Base-by-base conservation (phyloP, 176 grass and related monocot species). In the Olyra latifolia region DNA sequence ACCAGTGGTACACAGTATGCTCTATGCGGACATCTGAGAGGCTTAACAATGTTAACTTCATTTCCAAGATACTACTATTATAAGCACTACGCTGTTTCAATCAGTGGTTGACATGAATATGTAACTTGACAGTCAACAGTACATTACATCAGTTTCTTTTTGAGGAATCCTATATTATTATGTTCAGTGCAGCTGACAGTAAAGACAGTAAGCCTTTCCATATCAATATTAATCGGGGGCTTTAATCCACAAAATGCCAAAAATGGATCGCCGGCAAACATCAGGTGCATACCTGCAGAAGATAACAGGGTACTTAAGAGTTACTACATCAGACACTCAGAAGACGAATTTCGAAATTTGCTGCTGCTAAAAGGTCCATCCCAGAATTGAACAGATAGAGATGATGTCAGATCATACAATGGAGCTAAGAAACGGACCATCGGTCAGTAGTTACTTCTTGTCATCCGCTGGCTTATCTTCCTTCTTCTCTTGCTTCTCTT, bases 401-500 rank as follows among this genome's bases (percentile, higher is more conserved):
- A 75, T 44, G 25, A 20, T 67, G 3, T 54, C 11, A n/a, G 38
- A 71, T 23, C 40, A 61, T 30, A 81, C 54, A 24, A 46, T 61
- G 79, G 52, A 22, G 50, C 48, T 13, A 19, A 0, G 23, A 59
- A 19, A n/a, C n/a, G n/a, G n/a, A n/a, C n/a, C n/a, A n/a, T n/a
- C n/a, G n/a, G n/a, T n/a, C n/a, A 46, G 56, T 63, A 68, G 42
- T 48, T 71, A 69, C 57, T 76, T 74, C 58, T 79, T 74, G 5
- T 74, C 79, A 35, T 74, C 63, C 55, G 75, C 74, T 55, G 74
- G 38, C 58, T 83, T 76, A 46, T 85, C 77, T 82, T 89, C 83
- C 35, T 90, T 85, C 57, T 81, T 52, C 78, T 64, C 56, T 67
- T 78, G 40, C 74, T 77, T 76, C 73, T 69, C 79, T 74, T 86